Base-by-base conservation (phyloP, 2,329 filamentous ascomycete species). In the Lachnellula subtilissima region DNA sequence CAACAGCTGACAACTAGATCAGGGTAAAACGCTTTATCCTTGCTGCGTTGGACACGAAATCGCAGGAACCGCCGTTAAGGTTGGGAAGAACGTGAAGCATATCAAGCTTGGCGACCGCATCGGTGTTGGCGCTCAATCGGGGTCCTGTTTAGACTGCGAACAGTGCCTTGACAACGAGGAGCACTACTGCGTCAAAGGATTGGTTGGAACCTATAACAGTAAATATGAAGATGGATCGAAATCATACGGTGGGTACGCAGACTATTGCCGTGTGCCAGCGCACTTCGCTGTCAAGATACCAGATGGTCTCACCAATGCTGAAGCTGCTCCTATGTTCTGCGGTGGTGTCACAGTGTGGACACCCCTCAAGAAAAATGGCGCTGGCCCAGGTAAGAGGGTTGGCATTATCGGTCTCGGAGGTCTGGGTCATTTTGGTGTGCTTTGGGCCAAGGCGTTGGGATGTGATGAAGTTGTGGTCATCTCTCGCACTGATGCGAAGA, bases 331-430 rank as follows among this genome's bases (percentile, higher is more conserved):
- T 1, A 84, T 94, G 75, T 77, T 93, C 28, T 93, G 89, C 67
- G 89, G 84, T 1, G 89, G 90, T 1, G 78, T 93, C 52, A 94
- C 89, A 0, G 80, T 86, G 0, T 94, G 82, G 68, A 80, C 81
- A 4, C 89, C 89, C 0, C 72, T 94, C 15, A 79, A 79, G 50
- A 79, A 85, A 28, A 84, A 88, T 37, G 83, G 82, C 1, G 79
- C 83, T 36, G 88, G 88, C 0, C 85, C 86, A 0, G 88, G 88
- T 4, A 89, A 88, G 70, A 77, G 73, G 4, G 86, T 93, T 0
- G 88, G 84, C 0, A 81, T 93, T 52, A 75, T 90, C 12, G 88
- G 88, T 6, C 76, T 92, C 12, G 88, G 88, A 6, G 88, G 88
- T 0, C 72, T 91, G 0, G 88, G 88, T 0, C 88, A 93, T 68